Evolutionary conservation across 192 early-diverging fungal species (phyloP).

Genomic region (Helicostylum pulchrum): DNA sequence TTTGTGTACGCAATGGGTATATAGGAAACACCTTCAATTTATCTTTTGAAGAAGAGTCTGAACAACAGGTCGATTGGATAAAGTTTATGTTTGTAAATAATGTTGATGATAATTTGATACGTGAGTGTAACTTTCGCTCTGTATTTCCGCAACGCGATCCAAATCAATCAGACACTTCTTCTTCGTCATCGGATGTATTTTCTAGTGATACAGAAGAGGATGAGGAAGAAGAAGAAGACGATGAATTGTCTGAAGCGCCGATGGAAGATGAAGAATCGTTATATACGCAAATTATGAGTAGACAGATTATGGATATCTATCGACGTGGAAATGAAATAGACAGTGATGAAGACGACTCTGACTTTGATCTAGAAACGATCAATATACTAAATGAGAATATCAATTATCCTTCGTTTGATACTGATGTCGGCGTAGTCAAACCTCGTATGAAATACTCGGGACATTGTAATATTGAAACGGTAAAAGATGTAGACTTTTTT

Average conservation of each 20-base stretch:
- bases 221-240: slow-evolving; percentile 12
- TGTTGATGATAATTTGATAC: too few species aligned
- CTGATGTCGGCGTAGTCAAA: neutral
- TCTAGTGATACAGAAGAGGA: neutral
- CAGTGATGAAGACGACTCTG: slow-evolving; percentile 22
- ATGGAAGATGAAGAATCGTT: neutral
- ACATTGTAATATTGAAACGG: slow-evolving; percentile 41
- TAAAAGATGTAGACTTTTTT: slow-evolving; percentile 76
- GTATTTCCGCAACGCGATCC: too few species aligned
- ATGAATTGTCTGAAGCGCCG: neutral
- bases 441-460: slow-evolving; percentile 22
- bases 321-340: neutral
- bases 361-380: neutral
- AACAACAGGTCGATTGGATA: too few species aligned
- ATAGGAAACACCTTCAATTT: too few species aligned
- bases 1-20: too few species aligned
- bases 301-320: slow-evolving; percentile 3
- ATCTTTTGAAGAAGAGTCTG: too few species aligned
- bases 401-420: neutral
- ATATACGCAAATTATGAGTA: slow-evolving; percentile 6
- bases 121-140: too few species aligned
- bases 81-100: too few species aligned
- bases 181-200: too few species aligned
- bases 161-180: too few species aligned
- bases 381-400: neutral